phyloP scores from a whole-genome alignment of 2,329 filamentous ascomycete genomes.

The Seiridium cupressi region DNA sequence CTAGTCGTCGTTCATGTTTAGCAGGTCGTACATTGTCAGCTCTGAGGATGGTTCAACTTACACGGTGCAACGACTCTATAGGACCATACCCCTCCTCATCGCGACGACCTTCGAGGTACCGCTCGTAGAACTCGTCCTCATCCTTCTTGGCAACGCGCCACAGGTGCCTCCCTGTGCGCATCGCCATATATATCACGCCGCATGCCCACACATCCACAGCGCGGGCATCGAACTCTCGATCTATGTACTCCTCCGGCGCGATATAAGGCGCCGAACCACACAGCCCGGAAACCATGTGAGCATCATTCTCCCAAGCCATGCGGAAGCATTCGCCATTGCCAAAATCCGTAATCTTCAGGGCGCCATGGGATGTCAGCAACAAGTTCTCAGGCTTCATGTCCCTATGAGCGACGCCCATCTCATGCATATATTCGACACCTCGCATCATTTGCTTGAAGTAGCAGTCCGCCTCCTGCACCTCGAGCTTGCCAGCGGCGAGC shows the following conservation, averaged over 20 bases:
- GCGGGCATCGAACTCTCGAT: constrained; percentile 93
- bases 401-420: constrained; percentile 97
- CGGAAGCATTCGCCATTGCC: constrained; percentile 99
- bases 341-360: constrained; percentile 96
- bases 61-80: constrained; percentile 91
- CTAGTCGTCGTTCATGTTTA: constrained; percentile 43
- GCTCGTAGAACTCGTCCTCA: constrained; percentile 94
- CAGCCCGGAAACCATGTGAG: constrained; percentile 95
- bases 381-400: constrained; percentile 97
- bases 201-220: constrained; percentile 99
- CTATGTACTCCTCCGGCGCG: constrained; percentile 91
- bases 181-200: constrained; percentile 99
- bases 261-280: constrained; percentile 98
- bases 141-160: constrained; percentile 98
- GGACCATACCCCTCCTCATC: constrained; percentile 95
- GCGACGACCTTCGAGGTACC: constrained; percentile 87
- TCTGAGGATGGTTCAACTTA: constrained; percentile 48
- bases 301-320: constrained; percentile 98
- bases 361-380: constrained; percentile 86
- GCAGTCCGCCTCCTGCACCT: constrained; percentile 91
- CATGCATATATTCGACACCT: constrained; percentile 97
- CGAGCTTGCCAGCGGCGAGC: constrained; percentile 85
- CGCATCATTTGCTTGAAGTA: constrained; percentile 99
- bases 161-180: constrained; percentile 92
- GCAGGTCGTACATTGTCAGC: neutral